Evolutionary conservation across 805 yeast species (phyloP), one percentile per base, ranked within the genome.

Genomic region (Wickerhamomyces pijperi): DNA sequence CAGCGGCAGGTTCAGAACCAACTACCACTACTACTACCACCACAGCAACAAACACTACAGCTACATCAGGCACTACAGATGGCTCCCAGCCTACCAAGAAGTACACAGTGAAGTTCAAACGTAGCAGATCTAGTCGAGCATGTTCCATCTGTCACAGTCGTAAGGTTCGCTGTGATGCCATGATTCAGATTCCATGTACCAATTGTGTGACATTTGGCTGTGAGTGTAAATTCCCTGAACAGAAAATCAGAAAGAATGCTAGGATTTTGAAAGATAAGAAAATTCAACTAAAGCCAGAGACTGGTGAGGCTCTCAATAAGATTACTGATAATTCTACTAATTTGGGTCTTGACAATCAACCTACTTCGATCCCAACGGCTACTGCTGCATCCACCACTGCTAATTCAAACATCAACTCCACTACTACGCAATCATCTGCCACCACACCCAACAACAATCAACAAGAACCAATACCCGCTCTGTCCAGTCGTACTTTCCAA

Each of bases 131-230:
- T 0, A 63, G 82, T 8, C 59, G 84, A 36, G 90, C 88, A 3
- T 82, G 92, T 53, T 70, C 74, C 32, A 81, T 82, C n/a, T 83
- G 92, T 52, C 76, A 85, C 39, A 70, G 79, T 7, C 64, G 92
- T 28, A 82, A 82, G 50, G 92, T 82, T n/a, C 70, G 87, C 28
- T 82, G 94, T 59, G 85, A 79, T 51, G 83, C 81, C 12, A 80
- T 66, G 13, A 55, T 56, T 28, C 70, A 63, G 39, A 64, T 65
- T 51, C 82, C 82, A 0, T 76, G 83, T 50, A 71, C 87, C 18
- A 81, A 81, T 55, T 81, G 90, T 53, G 65, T 72, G 28, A 78
- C 82, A 3, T 81, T 79, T 56, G 79, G 82, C 7, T 72, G 84
- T 50, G 84, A 77, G 37, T 84, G 88, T 60, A 62, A 64, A 28